Evolutionary conservation across 805 yeast genomes (phyloP), one percentile per base, ranked within the genome.

Genomic region (Spathaspora sp.): DNA sequence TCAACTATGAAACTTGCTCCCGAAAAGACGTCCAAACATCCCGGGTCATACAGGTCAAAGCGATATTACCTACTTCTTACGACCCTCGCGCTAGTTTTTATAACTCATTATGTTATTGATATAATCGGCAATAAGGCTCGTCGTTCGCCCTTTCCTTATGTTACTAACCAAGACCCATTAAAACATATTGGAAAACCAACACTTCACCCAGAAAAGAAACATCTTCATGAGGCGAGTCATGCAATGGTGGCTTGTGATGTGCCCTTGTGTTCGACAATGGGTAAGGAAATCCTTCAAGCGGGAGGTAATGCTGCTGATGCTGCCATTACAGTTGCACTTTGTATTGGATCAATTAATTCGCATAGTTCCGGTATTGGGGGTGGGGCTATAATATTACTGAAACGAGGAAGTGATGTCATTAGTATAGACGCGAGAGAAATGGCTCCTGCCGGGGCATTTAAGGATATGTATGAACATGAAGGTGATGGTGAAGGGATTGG

Each of bases 221-320:
- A 72, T 49, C 66, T 77, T 3, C 72, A 71, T 10, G 49, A 53
- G 1, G 85, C 82, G 0, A 23, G 48, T 7, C 57, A 74, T 16
- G 90, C 85, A 7, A 88, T 87, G 62, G 89, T 87, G 9, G 81
- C 89, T 1, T 75, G 83, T 40, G 94, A 87, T 61, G 79, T 81
- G 1, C 82, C 81, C 9, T 52, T 68, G 14, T 87, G 94, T 62
- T 85, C 92, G 1, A 60, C 72, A 16, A 63, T 86, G 75, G 94
- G 90, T 7, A 75, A 75, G 5, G 68, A 75, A 5, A 80, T 87
- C 16, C 66, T 87, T 29, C 60, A 67, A 49, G 7, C 18, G 2
- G 83, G 82, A 6, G 96, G 97, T 0, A 85, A 82, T 60, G 97
- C 97, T 1, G 97, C 96, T 0, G 99, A 93, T 65, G 96, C 97